Evolutionary conservation across 306 rosid species (phyloP).

Genomic region (Cicer cuneatum): DNA sequence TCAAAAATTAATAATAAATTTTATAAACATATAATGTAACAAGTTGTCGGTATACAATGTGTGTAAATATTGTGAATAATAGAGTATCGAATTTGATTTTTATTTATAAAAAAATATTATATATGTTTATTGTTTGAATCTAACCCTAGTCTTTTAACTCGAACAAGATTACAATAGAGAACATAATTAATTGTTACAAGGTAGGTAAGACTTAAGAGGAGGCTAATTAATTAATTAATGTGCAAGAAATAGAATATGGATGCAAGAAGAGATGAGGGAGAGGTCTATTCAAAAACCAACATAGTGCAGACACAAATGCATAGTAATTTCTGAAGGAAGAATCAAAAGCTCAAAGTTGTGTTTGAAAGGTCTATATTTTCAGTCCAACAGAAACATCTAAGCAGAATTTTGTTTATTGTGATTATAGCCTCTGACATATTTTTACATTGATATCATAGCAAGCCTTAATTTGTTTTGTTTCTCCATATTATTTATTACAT

Average conservation of each 20-base stretch:
- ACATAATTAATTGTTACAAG: too few species aligned
- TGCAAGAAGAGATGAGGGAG: slow-evolving; percentile 30
- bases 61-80: too few species aligned
- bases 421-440: slow-evolving; percentile 47
- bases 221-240: background rate
- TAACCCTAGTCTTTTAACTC: too few species aligned
- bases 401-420: slow-evolving; percentile 54
- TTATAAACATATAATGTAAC: too few species aligned
- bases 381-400: slow-evolving; percentile 44
- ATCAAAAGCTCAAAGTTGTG: slow-evolving; percentile 20
- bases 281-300: slow-evolving; percentile 57
- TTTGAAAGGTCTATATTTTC: slow-evolving; percentile 68
- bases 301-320: slow-evolving; percentile 42
- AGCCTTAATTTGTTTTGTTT: slow-evolving; percentile 49
- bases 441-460: slow-evolving; percentile 37
- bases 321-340: slow-evolving; percentile 43
- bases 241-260: background rate
- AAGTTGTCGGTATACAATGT: too few species aligned
- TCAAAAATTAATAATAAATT: too few species aligned
- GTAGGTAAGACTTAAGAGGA: background rate
- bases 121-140: too few species aligned
- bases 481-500: slow-evolving; percentile 2
- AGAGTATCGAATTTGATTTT: too few species aligned
- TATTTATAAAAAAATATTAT: too few species aligned
- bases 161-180: too few species aligned